Base-by-base conservation (phyloP, 208 protist genomes). In the Wallacemonas sp. region DNA sequence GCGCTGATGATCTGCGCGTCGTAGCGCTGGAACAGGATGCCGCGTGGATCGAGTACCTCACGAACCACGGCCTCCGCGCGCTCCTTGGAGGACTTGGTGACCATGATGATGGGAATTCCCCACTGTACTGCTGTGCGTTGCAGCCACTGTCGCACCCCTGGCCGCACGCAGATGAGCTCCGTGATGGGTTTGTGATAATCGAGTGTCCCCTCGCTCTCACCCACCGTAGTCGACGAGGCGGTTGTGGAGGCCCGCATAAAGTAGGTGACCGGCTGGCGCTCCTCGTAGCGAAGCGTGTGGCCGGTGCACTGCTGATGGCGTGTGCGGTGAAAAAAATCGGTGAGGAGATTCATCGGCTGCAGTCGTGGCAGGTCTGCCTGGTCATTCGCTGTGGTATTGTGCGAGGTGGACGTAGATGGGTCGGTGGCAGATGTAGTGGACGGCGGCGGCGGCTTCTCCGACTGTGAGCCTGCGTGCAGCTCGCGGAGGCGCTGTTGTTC, bases 141-240 rank as follows among this genome's bases (percentile, higher is more conserved):
- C 24, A 94, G 76, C 26, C 86, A 66, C 55, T 73, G 62, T 8
- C 85, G 78, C 26, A 91, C 59, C 6, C 77, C 76, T 10, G 73
- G 85, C 15, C 89, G 85, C 15, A 94, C 75, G 58, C 78, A 91
- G 34, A 94, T 68, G 10, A 81, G 52, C 60, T 94, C 89, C 0
- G 50, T 62, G 37, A 57, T 57, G 30, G 50, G 50, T 6, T 37
- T 34, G 24, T 54, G 59, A 19, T 41, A 57, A n/a, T 57, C 50
- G 4, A 32, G 45, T 19, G 32, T 22, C 6, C 4, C 45, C 5
- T 26, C 37, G 22, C 12, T 17, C 0, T 13, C 21, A 45, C 6
- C 46, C 33, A 15, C 8, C 33, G 42, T 39, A n/a, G 21, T 42
- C n/a, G 17, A 26, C 41, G 24, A n/a, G 26, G 45, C 8, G 17